Base-by-base conservation (phyloP, 2,329 filamentous ascomycete species). In the Xylariaceae sp. region DNA sequence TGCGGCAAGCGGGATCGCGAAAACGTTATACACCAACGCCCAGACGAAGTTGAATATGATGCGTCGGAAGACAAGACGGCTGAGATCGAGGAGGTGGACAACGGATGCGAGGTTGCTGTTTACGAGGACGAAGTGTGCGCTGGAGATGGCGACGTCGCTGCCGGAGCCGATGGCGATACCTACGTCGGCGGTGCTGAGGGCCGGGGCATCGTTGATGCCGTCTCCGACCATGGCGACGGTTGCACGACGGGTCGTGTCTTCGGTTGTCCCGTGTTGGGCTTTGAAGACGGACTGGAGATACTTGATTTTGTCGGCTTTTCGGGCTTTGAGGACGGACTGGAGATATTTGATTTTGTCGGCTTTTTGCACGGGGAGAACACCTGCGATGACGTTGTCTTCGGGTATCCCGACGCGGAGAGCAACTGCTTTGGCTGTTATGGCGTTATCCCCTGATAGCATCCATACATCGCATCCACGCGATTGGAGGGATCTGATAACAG, bases 381-480 rank as follows among this genome's bases (percentile, higher is more conserved):
- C 90, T 9, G 92, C 91, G 63, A 96, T 89, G 64, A 97, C 87
- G 70, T 95, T 89, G 57, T 79, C 76, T 0, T 78, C 69, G 0
- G 85, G 81, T 64, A 97, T 96, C 18, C 90, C 90, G 15, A 96
- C 80, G 68, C 84, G 84, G 1, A 80, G 76, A 0, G 89, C 92
- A 2, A 97, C 90, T 0, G 91, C 90, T 17, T 82, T 79, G 1
- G 92, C 92, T 0, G 92, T 97, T n/a, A 79, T 86, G n/a, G 79
- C 77, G 70, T 96, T 96, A 76, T 97, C 92, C 35, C 92, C 92
- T 0, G 91, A 95, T 44, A 96, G 86, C 90, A 97, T 95, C 85
- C 88, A 96, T 3, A 96, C 88, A 37, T 86, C 83, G 51, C 89
- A 86, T 17, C 88, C 85, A 13, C 82, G 82, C 3, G 80, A 74